A percentile compares a stretch with the other conserved stretches of the same genome.
These are phyloP conservation scores for Drechslera avenae DNA, from an alignment of 2,329 filamentous ascomycete genomes.

Conservation along the genomic window DNA sequence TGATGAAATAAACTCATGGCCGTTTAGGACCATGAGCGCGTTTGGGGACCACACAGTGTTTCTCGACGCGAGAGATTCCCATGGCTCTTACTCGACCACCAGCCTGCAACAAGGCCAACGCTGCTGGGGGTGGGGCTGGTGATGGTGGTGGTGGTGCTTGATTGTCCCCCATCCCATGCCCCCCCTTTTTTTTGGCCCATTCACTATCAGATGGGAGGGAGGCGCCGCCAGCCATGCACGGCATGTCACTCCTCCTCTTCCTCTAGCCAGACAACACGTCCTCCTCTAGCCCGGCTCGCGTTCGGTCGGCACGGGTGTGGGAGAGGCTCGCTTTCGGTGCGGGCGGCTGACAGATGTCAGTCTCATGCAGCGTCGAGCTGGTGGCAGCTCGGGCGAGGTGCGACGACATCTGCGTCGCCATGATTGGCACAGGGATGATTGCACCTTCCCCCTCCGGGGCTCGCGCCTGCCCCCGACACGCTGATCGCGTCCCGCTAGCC, in stretches of 20 bases:
- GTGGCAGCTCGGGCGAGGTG: slow-evolving; percentile 35
- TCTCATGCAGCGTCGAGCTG: slow-evolving; percentile 18
- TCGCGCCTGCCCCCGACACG: slow-evolving; percentile 26
- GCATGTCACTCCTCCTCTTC: no score
- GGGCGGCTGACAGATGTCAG: slow-evolving; percentile 38
- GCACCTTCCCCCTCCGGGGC: slow-evolving; percentile 26
- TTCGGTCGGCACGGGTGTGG: slow-evolving; percentile 16
- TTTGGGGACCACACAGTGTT: no score
- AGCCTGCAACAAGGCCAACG: not conserved
- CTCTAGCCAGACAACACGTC: no score
- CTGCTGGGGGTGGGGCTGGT: no score
- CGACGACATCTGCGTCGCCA: slow-evolving; percentile 17
- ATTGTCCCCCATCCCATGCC: no score
- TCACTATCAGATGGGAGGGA: not conserved
- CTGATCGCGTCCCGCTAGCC: slow-evolving; percentile 35
- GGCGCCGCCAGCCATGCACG: not conserved
- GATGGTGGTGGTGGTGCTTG: not conserved
- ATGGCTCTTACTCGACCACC: no score
- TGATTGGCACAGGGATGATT: slow-evolving; percentile 43
- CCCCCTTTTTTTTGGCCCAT: no score
- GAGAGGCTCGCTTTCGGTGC: slow-evolving; percentile 23
- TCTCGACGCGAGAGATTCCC: no score
- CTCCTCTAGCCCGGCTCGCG: not conserved
- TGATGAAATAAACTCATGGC: no score
- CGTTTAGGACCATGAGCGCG: not conserved